Evolutionary conservation across 768 basidiomycete species (phyloP).

Genomic region (Psilocybe cubensis): DNA sequence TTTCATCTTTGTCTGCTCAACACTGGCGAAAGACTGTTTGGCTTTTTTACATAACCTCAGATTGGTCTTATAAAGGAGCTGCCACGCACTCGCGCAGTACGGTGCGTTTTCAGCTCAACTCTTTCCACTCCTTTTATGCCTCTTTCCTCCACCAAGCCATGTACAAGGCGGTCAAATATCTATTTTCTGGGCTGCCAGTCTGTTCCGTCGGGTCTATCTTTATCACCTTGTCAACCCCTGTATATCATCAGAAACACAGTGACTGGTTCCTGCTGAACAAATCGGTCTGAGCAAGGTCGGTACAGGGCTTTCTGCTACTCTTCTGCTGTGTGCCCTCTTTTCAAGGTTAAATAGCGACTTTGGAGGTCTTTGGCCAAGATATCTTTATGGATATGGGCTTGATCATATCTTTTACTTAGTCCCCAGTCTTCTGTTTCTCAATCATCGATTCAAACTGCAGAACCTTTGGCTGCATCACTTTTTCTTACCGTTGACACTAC

Average conservation of each 20-base stretch:
- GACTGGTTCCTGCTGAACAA: not conserved
- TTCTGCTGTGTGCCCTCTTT: not conserved
- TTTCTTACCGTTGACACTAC: constrained; percentile 8
- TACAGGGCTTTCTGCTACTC: not conserved
- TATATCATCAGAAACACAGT: constrained; percentile 12
- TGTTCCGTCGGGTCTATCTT: not conserved
- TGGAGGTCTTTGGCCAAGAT: not conserved
- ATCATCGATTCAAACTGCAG: constrained; percentile 1
- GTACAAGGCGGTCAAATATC: not conserved
- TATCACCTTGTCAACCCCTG: not conserved
- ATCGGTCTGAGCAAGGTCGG: not conserved
- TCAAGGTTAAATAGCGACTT: not conserved
- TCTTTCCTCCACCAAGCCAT: not conserved
- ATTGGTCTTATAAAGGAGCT: too few species aligned
- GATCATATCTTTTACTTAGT: constrained; percentile 1
- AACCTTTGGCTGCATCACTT: constrained; percentile 8
- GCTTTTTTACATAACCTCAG: too few species aligned
- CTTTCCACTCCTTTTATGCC: not conserved
- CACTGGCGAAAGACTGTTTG: too few species aligned
- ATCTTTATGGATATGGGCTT: constrained; percentile 3
- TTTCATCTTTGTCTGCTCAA: too few species aligned
- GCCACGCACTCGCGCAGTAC: not conserved
- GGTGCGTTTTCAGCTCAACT: not conserved
- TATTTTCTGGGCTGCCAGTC: not conserved
- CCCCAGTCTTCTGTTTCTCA: not conserved